phyloP scores from a whole-genome alignment of 257 asterid genomes.

The Prunella vulgaris region DNA sequence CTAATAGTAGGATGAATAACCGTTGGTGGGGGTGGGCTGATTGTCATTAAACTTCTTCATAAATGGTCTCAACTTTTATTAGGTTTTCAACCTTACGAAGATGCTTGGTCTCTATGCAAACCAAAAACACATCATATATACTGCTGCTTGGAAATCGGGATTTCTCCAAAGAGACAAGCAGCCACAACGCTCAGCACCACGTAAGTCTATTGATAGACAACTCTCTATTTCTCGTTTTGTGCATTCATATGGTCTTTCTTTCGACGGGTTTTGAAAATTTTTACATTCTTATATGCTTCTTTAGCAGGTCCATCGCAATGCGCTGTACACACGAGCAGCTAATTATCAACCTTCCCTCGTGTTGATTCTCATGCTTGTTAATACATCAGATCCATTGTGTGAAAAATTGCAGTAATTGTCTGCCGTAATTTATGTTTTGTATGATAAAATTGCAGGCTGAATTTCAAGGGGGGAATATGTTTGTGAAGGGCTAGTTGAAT shows the following conservation, averaged over 20 bases:
- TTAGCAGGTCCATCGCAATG: not conserved
- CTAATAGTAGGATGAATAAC: too few relatives aligned
- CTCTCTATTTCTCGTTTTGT: not conserved
- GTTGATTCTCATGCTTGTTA: not conserved
- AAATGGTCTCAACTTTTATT: not conserved
- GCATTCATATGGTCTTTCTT: not conserved
- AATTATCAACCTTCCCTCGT: not conserved
- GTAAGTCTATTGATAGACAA: not conserved
- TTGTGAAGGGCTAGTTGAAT: too few relatives aligned
- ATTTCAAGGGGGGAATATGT: too few relatives aligned
- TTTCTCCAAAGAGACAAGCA: not conserved
- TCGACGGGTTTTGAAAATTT: not conserved
- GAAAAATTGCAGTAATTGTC: not conserved
- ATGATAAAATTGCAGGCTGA: not conserved
- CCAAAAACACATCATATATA: not conserved
- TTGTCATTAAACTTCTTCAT: not conserved
- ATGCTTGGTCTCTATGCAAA: conserved; percentile 6
- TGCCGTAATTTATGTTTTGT: not conserved
- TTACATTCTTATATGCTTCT: not conserved
- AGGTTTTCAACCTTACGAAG: too few relatives aligned
- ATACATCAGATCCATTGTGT: not conserved
- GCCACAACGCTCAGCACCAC: not conserved
- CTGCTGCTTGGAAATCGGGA: not conserved
- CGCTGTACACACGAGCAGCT: not conserved
- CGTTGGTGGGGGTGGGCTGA: too few relatives aligned